phyloP scores from a whole-genome alignment of 2,329 filamentous ascomycete species.

The Rosellinia necatrix region DNA sequence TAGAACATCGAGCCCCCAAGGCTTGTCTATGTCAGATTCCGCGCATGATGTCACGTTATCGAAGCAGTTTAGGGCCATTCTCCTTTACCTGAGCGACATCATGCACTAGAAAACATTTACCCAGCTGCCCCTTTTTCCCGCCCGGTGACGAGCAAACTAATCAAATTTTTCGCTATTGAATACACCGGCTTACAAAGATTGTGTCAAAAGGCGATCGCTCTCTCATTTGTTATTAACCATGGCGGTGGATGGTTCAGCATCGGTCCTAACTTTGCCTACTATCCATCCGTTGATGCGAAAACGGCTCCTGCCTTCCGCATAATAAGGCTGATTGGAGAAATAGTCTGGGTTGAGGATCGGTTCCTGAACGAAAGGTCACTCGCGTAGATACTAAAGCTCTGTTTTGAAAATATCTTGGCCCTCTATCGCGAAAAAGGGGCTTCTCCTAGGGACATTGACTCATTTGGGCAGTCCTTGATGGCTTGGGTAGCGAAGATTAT shows the following conservation, averaged over 20 bases:
- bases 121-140: constrained; percentile 6
- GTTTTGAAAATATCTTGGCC: background rate
- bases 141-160: background rate
- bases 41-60: background rate
- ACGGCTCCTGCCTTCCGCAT: constrained; percentile 17
- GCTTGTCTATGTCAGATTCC: background rate
- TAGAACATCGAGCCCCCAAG: background rate
- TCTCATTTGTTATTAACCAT: constrained; percentile 3
- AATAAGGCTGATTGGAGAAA: background rate
- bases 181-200: background rate
- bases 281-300: constrained; percentile 5
- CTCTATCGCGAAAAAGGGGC: constrained; percentile 5
- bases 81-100: background rate
- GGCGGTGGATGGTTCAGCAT: constrained; percentile 22
- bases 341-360: no score
- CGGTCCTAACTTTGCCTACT: constrained; percentile 16
- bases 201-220: constrained; percentile 1
- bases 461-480: background rate
- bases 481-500: background rate
- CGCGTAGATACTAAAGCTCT: background rate
- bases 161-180: background rate
- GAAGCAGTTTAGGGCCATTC: background rate
- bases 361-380: no score
- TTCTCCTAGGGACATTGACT: background rate
- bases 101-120: constrained; percentile 1